These are phyloP conservation scores for Suillus brevipes DNA, from an alignment of 768 basidiomycete species.

Conservation along the genomic window DNA sequence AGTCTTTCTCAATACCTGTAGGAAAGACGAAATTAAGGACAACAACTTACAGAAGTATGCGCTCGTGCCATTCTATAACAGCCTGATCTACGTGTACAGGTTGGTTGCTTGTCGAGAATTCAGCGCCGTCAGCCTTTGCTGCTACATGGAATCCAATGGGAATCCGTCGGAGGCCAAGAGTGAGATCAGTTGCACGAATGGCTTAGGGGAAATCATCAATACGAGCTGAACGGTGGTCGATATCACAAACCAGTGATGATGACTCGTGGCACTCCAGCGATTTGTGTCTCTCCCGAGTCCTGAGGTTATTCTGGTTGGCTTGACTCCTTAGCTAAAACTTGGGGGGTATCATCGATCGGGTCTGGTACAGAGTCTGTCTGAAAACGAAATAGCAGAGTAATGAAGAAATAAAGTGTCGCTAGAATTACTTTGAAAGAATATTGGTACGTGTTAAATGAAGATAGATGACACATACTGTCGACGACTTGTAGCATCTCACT, in stretches of 20 bases:
- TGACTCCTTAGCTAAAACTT: too few relatives aligned
- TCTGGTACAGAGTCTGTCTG: neutral
- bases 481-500: neutral
- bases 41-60: neutral
- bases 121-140: neutral
- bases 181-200: slow-evolving; percentile 11
- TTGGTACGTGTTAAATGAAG: neutral
- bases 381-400: neutral
- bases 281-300: too few relatives aligned
- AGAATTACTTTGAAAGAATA: neutral
- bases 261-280: neutral
- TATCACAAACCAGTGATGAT: neutral
- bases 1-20: too few relatives aligned
- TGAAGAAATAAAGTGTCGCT: neutral
- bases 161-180: slow-evolving; percentile 2
- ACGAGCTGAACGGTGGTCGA: neutral
- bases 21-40: neutral
- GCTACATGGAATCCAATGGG: slow-evolving; percentile 15
- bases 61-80: too few relatives aligned
- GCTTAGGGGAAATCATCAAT: neutral
- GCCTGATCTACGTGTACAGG: neutral
- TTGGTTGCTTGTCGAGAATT: neutral
- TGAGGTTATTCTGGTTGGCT: too few relatives aligned
- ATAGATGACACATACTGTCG: neutral
- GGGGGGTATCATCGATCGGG: neutral